Conservation (phyloP, 2,329 filamentous ascomycete genomes). For the Aspergillus jensenii region DNA sequence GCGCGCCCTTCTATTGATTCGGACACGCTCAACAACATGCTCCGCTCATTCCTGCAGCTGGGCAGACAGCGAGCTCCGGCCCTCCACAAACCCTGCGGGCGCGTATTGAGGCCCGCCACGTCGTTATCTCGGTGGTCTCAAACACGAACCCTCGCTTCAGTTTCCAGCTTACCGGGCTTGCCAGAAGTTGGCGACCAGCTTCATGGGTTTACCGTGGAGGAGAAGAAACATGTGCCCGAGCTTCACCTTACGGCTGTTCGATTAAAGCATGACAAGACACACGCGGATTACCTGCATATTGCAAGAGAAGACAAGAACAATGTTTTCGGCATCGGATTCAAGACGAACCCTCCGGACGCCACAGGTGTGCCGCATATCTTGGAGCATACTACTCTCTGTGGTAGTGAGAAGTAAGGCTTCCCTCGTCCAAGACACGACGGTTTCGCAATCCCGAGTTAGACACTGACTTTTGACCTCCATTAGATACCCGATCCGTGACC, state of each 20-base stretch:
- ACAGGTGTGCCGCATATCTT: slow-evolving; percentile 96
- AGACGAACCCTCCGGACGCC: slow-evolving; percentile 95
- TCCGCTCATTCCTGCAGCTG: slow-evolving; percentile 32
- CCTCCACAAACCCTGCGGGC: slow-evolving; percentile 21
- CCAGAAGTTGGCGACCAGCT: slow-evolving; percentile 81
- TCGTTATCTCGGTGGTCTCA: slow-evolving; percentile 18
- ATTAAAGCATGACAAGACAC: slow-evolving; percentile 90
- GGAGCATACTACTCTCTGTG: slow-evolving; percentile 95
- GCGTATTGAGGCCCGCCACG: slow-evolving; percentile 18
- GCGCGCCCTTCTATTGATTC: not conserved
- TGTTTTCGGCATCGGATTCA: slow-evolving; percentile 99
- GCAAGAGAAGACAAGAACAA: slow-evolving; percentile 96
- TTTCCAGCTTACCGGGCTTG: slow-evolving; percentile 73
- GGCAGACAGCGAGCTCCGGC: slow-evolving; percentile 25
- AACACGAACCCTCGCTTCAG: slow-evolving; percentile 40
- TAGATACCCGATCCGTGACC: slow-evolving; percentile 94
- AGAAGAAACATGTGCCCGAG: slow-evolving; percentile 90
- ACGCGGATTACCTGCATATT: slow-evolving; percentile 93
- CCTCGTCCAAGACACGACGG: not conserved
- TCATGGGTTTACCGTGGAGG: slow-evolving; percentile 87
- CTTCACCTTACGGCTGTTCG: slow-evolving; percentile 88
- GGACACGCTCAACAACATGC: slow-evolving; percentile 23
- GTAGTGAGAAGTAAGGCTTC: slow-evolving; percentile 76
- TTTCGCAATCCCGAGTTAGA: not conserved
- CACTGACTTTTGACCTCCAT: not conserved